A percentile compares a stretch with the other conserved stretches of the same genome.
Evolutionary conservation across 1,139 yeast species (phyloP).

Genomic region (Sugiyamaella japonica): DNA sequence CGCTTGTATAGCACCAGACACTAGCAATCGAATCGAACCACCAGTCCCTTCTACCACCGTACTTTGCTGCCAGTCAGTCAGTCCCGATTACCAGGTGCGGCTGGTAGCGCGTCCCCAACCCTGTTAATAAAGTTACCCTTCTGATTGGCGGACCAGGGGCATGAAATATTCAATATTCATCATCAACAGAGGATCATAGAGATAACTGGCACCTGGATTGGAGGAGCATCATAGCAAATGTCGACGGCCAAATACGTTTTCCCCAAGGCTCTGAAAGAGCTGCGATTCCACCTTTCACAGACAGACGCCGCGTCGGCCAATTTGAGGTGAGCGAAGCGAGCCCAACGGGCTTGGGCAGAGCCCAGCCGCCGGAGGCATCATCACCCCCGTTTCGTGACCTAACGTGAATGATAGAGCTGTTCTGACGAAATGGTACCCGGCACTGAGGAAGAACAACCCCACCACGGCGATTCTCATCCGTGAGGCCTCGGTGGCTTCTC

Average conservation of each 20-base stretch:
- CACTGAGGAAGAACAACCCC: constrained; percentile 57
- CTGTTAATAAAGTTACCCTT: constrained; percentile 10
- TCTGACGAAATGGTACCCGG: constrained; percentile 59
- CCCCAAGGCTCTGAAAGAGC: constrained; percentile 68
- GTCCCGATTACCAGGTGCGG: too few relatives aligned
- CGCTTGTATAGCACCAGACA: too few relatives aligned
- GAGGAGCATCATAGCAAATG: constrained; percentile 4
- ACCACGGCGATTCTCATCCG: constrained; percentile 69
- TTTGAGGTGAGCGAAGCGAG: constrained; percentile 44
- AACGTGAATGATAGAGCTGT: constrained; percentile 47
- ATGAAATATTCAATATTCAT: too few relatives aligned
- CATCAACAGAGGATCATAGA: background rate
- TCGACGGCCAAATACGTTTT: constrained; percentile 58
- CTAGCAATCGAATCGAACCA: too few relatives aligned
- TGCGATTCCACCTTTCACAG: constrained; percentile 78
- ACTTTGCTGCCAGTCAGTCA: too few relatives aligned
- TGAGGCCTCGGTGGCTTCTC: constrained; percentile 71
- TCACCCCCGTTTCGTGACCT: background rate
- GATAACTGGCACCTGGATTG: background rate
- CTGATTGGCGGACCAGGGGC: constrained; percentile 5
- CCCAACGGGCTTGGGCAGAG: background rate
- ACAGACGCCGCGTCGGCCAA: constrained; percentile 69
- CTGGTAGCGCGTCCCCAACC: constrained; percentile 1
- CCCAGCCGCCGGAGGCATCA: background rate
- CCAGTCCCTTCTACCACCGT: too few relatives aligned